phyloP scores from a whole-genome alignment of 2,329 filamentous ascomycete species.

The Claviceps sp. region DNA sequence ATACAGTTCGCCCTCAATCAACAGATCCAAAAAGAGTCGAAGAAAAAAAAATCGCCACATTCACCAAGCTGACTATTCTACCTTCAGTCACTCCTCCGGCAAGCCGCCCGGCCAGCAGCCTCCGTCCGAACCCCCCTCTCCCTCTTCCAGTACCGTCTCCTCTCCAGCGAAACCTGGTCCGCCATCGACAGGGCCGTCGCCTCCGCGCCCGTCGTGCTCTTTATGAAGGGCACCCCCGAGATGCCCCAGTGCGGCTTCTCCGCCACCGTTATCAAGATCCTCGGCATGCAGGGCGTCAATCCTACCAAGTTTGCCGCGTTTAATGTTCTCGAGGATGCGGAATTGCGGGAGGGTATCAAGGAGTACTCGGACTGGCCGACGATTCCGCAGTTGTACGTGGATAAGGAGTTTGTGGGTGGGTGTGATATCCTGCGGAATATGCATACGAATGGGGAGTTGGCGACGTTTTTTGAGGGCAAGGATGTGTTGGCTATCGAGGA shows the following conservation, averaged over 20 bases:
- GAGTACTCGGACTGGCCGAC: constrained; percentile 99
- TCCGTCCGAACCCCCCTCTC: constrained; percentile 14
- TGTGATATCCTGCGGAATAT: constrained; percentile 94
- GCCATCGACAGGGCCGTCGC: constrained; percentile 85
- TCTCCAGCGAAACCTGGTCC: constrained; percentile 65
- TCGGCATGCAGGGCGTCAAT: constrained; percentile 89
- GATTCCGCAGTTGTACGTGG: constrained; percentile 89
- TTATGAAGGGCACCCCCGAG: constrained; percentile 99
- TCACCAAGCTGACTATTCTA: not conserved
- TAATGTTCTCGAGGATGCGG: constrained; percentile 87
- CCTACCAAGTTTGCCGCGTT: constrained; percentile 95
- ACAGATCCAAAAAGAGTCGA: not conserved
- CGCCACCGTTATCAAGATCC: constrained; percentile 83
- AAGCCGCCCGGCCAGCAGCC: constrained; percentile 20
- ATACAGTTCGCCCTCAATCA: not conserved
- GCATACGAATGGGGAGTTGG: constrained; percentile 91
- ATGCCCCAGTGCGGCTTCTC: constrained; percentile 96
- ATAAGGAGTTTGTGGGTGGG: constrained; percentile 94
- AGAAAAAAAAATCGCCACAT: not conserved
- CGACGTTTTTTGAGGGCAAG: constrained; percentile 86
- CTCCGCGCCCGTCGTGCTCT: constrained; percentile 85
- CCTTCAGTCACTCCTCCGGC: constrained; percentile 14
- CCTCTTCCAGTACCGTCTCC: constrained; percentile 44
- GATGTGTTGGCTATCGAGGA: constrained; percentile 53
- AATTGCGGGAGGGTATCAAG: constrained; percentile 85